A percentile compares a stretch with the other conserved stretches of the same genome.
Conservation (phyloP, 129 eudicot species). For the Tagetes erecta region DNA sequence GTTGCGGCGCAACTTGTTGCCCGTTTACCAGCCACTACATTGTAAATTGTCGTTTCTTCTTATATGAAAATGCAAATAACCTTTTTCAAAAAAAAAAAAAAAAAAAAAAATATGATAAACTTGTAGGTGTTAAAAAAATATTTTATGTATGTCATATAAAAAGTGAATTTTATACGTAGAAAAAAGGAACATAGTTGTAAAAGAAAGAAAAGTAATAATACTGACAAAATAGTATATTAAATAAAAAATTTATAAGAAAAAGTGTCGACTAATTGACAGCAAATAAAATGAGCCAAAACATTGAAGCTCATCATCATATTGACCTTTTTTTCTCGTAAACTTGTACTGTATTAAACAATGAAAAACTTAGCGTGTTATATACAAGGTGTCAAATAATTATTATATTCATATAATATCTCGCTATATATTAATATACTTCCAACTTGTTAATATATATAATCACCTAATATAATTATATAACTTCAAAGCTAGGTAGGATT, state of each 20-base stretch:
- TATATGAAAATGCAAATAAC: no score
- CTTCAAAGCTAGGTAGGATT: neutral
- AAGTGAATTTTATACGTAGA: no score
- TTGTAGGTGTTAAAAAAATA: no score
- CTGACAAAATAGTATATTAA: neutral
- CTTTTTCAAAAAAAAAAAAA: no score
- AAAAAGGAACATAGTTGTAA: no score
- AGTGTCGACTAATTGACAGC: neutral
- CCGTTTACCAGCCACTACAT: no score
- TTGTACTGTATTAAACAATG: neutral
- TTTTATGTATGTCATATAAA: no score
- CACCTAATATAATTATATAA: neutral
- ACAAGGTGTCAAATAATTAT: neutral
- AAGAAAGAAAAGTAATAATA: neutral
- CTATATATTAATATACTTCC: neutral
- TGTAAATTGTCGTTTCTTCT: no score
- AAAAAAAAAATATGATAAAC: no score
- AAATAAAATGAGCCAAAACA: neutral
- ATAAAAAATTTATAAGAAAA: neutral
- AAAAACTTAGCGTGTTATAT: no score
- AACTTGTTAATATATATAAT: neutral
- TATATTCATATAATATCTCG: neutral
- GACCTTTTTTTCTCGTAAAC: neutral
- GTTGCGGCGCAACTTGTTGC: no score
- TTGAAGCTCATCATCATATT: conserved; percentile 7